phyloP scores from a whole-genome alignment of 768 basidiomycete genomes.

The Russula abietina region DNA sequence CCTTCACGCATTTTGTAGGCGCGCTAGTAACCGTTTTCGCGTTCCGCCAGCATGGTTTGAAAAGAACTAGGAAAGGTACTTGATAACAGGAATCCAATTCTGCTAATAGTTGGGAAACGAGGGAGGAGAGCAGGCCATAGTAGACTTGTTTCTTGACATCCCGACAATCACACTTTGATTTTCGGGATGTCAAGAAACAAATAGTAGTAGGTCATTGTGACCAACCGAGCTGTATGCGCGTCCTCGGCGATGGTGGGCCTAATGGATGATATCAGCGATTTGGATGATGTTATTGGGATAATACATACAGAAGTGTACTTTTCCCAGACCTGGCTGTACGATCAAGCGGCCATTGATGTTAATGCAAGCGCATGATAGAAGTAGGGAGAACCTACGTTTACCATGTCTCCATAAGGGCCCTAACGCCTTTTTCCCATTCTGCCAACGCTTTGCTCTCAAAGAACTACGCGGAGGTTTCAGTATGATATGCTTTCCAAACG shows the following conservation, averaged over 20 bases:
- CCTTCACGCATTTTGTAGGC: background rate
- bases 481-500: background rate
- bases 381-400: background rate
- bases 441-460: background rate
- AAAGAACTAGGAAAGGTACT: background rate
- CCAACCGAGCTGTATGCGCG: background rate
- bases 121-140: conserved; percentile 2
- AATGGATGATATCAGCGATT: background rate
- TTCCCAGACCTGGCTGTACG: conserved; percentile 1
- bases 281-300: background rate
- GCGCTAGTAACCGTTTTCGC: background rate
- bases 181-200: too few species aligned
- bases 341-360: background rate
- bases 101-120: background rate
- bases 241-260: conserved; percentile 7
- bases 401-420: background rate
- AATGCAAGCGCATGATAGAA: background rate
- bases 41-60: background rate
- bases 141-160: background rate
- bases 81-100: background rate
- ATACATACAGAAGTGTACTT: too few species aligned
- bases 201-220: conserved; percentile 4
- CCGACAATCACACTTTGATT: conserved; percentile 10
- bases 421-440: background rate
- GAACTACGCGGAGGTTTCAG: background rate